A percentile compares a stretch with the other conserved stretches of the same genome.
phyloP scores from a whole-genome alignment of 2,329 filamentous ascomycete genomes.

The Albifimbria verrucaria region DNA sequence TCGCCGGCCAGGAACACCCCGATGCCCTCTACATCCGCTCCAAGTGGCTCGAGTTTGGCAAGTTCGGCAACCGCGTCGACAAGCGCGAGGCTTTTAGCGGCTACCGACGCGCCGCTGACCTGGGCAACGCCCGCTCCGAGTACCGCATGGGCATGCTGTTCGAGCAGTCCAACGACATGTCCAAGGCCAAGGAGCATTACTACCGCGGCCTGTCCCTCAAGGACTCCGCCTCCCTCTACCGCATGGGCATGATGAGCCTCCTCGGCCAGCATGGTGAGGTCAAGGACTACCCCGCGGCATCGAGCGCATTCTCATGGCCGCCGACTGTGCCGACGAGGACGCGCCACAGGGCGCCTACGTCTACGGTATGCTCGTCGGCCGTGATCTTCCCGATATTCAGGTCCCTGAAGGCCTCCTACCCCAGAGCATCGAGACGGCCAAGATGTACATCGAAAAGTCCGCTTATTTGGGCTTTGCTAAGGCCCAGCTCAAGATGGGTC shows the following conservation, averaged over 20 bases:
- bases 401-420: conserved; percentile 70
- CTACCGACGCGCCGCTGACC: conserved; percentile 81
- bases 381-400: conserved; percentile 85
- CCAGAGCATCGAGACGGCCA: conserved; percentile 68
- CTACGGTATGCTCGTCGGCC: conserved; percentile 88
- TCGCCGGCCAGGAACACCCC: conserved; percentile 88
- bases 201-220: conserved; percentile 72
- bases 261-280: conserved; percentile 88
- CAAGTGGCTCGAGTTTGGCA: conserved; percentile 98
- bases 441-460: conserved; percentile 91
- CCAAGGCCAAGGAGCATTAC: conserved; percentile 90
- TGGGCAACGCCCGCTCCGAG: conserved; percentile 83
- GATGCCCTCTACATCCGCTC: conserved; percentile 91
- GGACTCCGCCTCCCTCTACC: conserved; percentile 83
- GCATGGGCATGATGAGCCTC: conserved; percentile 95
- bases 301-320: conserved; percentile 78
- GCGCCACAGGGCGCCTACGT: conserved; percentile 95
- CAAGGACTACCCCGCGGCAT: conserved; percentile 76
- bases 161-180: conserved; percentile 88
- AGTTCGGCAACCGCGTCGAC: conserved; percentile 85
- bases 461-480: conserved; percentile 95
- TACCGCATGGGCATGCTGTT: conserved; percentile 99
- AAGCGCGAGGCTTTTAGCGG: conserved; percentile 91
- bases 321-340: conserved; percentile 89
- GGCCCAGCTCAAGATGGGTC: conserved; percentile 95